Evolutionary conservation across 2,329 filamentous ascomycete genomes (phyloP), one percentile per base, ranked within the genome.

Genomic region (Pseudofabraea citricarpa): DNA sequence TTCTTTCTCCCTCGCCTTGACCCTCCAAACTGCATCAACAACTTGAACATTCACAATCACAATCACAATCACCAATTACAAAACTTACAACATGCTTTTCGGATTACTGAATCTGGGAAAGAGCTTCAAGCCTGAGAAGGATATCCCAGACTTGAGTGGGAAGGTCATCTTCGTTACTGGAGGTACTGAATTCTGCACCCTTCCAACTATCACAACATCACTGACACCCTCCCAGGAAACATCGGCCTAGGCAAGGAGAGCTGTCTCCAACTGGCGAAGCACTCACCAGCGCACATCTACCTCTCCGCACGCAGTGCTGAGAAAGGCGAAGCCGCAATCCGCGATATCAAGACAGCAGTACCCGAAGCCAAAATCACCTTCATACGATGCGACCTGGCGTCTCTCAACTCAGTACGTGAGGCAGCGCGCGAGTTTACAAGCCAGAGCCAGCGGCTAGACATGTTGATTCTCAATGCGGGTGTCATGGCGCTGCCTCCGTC

Each of bases 111-210:
- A 23, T 18, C 40, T 37, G 12, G 27, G 43, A 10, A 40, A 51
- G 16, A 36, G 18, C 20, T 54, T 50, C 41, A 43, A 50, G 18
- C 40, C 50, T n/a, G 40, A 44, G 7, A 49, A 39, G 12, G 62
- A 67, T 35, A 65, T 71, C 18, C 65, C 66, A 3, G 52, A 57
- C 22, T 59, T 70, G 1, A 37, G 51, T 3, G 64, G 60, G 12
- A 69, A 71, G 45, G 65, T 68, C 10, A 68, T 74, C 41, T 59
- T 75, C 19, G 63, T 75, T 26, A 75, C 72, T 0, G 72, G 71
- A 33, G 71, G 55, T 51, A 49, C n/a, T n/a, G n/a, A n/a, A n/a
- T n/a, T n/a, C n/a, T n/a, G n/a, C n/a, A n/a, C n/a, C n/a, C n/a
- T n/a, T n/a, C n/a, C n/a, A n/a, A n/a, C n/a, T n/a, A n/a, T n/a